phyloP scores from a whole-genome alignment of 768 basidiomycete genomes.

The Candolleomyces eurysporus region DNA sequence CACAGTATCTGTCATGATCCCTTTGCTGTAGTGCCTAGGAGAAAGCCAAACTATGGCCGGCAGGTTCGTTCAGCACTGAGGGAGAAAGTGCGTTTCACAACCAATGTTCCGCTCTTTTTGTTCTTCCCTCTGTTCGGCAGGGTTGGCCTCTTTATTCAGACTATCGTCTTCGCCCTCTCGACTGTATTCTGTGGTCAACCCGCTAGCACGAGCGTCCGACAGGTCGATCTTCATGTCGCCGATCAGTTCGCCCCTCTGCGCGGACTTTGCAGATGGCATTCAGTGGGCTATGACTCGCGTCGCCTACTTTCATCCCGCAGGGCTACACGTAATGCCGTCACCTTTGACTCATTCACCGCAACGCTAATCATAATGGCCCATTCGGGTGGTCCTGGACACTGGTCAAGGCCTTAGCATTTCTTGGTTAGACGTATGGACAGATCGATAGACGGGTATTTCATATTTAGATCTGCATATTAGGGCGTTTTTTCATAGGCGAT shows the following conservation, averaged over 20 bases:
- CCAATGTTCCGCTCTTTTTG: conserved; percentile 61
- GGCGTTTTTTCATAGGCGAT: too few relatives aligned
- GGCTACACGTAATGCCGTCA: conserved; percentile 1
- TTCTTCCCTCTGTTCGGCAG: neutral
- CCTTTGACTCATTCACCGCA: neutral
- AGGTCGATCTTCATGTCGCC: conserved; percentile 44
- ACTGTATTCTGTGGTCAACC: too few relatives aligned
- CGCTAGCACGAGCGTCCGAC: conserved; percentile 7
- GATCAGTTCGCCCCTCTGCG: conserved; percentile 53
- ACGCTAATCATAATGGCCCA: too few relatives aligned
- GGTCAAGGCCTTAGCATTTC: too few relatives aligned
- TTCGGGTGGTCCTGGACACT: too few relatives aligned
- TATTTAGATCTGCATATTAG: too few relatives aligned
- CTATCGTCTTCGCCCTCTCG: neutral
- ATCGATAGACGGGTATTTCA: too few relatives aligned
- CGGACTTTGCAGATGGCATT: conserved; percentile 50
- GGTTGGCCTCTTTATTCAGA: neutral
- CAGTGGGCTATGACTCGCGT: conserved; percentile 41
- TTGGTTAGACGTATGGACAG: too few relatives aligned
- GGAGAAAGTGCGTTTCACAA: conserved; percentile 34
- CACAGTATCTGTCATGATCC: conserved; percentile 73
- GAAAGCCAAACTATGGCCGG: conserved; percentile 53
- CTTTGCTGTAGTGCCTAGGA: conserved; percentile 59
- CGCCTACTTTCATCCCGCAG: neutral
- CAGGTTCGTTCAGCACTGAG: neutral